Percentiles rank a stretch among this genome's conserved stretches.
Conservation (phyloP, 2,329 filamentous ascomycete species). For the Beauveria caledonica region DNA sequence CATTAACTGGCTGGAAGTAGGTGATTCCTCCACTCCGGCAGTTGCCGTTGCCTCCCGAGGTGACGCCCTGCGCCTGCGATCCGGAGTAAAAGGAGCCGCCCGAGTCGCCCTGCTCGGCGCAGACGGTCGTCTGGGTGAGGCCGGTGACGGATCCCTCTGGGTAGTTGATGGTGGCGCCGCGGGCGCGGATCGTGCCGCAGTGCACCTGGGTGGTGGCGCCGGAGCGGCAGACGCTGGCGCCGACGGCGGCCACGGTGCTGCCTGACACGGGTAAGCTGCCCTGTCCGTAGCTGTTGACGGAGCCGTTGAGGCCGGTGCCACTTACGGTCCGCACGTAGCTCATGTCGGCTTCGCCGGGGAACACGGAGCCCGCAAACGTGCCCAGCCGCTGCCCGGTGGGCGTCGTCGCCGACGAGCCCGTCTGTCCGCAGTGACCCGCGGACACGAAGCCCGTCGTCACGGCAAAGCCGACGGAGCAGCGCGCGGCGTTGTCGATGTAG, state of each 20-base stretch:
- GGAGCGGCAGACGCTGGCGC: slow-evolving; percentile 32
- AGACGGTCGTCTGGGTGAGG: slow-evolving; percentile 31
- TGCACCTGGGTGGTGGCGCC: slow-evolving; percentile 32
- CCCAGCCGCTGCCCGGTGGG: slow-evolving; percentile 24
- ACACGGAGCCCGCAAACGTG: slow-evolving; percentile 29
- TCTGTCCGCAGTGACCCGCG: slow-evolving; percentile 31
- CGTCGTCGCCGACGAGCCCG: slow-evolving; percentile 24
- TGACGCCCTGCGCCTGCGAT: slow-evolving; percentile 33
- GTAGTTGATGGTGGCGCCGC: slow-evolving; percentile 30
- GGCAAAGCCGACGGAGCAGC: slow-evolving; percentile 33
- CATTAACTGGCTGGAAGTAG: slow-evolving; percentile 34
- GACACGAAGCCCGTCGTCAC: slow-evolving; percentile 33
- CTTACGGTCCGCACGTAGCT: slow-evolving; percentile 27
- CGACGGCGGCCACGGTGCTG: slow-evolving; percentile 28
- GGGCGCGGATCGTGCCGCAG: slow-evolving; percentile 28
- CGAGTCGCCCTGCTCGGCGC: slow-evolving; percentile 34
- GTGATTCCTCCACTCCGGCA: slow-evolving; percentile 28
- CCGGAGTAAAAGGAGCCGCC: slow-evolving; percentile 32
- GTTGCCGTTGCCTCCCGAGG: slow-evolving; percentile 32
- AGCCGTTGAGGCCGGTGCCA: slow-evolving; percentile 25
- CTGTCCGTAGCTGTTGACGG: slow-evolving; percentile 27
- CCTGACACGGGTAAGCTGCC: slow-evolving; percentile 26
- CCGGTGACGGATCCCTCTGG: slow-evolving; percentile 30
- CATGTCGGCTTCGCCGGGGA: slow-evolving; percentile 33
- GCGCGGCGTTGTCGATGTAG: slow-evolving; percentile 23